phyloP scores from a whole-genome alignment of 2,329 filamentous ascomycete genomes.

The Scorias spongiosa region DNA sequence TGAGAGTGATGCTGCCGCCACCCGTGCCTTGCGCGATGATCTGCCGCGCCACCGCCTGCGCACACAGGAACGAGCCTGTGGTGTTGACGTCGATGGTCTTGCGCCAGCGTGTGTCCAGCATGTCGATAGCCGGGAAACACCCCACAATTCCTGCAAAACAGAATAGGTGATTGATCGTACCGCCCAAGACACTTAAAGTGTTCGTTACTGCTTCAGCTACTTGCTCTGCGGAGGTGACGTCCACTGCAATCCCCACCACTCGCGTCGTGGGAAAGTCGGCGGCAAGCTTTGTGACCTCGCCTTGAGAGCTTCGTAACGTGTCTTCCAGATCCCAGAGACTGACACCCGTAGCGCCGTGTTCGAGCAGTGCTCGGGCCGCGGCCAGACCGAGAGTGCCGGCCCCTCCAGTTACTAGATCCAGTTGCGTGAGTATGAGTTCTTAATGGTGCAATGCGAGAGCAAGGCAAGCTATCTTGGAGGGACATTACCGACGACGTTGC shows the following conservation, averaged over 20 bases:
- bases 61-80: conserved; percentile 54
- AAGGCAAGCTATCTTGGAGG: conserved; percentile 1
- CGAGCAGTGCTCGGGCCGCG: conserved; percentile 46
- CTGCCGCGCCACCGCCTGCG: conserved; percentile 45
- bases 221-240: conserved; percentile 41
- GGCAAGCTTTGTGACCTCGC: conserved; percentile 32
- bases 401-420: conserved; percentile 44
- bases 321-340: conserved; percentile 45
- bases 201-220: conserved; percentile 30
- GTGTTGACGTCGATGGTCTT: conserved; percentile 56
- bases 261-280: conserved; percentile 38
- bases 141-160: conserved; percentile 56
- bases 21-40: conserved; percentile 38
- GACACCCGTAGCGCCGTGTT: conserved; percentile 48
- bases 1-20: conserved; percentile 52
- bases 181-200: conserved; percentile 26
- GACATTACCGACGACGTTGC: conserved; percentile 36
- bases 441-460: neutral
- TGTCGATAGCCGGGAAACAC: conserved; percentile 45
- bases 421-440: neutral
- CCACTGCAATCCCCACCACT: conserved; percentile 38
- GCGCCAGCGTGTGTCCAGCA: conserved; percentile 44
- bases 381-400: conserved; percentile 47
- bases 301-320: conserved; percentile 23
- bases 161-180: conserved; percentile 40